Percentiles rank a stretch among this genome's conserved stretches.
phyloP scores from a whole-genome alignment of 139 green algal species.

The Chlorella sp. region DNA sequence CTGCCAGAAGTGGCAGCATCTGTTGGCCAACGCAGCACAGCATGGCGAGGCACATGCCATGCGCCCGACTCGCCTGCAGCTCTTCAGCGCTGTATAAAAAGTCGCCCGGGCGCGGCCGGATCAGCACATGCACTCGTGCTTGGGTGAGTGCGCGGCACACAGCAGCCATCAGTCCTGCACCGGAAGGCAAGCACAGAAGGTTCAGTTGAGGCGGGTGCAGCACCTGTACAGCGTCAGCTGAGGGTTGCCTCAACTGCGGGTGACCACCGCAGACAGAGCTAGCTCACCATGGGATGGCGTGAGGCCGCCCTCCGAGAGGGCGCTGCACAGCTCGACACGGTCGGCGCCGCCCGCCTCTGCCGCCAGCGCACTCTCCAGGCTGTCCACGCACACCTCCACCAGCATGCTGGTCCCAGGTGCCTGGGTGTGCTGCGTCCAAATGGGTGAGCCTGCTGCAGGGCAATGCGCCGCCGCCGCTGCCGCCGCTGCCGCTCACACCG shows the following conservation, averaged over 20 bases:
- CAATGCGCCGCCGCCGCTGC: neutral
- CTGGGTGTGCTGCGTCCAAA: too few relatives aligned
- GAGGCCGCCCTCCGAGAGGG: slow-evolving; percentile 21
- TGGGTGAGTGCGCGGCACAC: slow-evolving; percentile 1
- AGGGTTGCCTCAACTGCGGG: too few relatives aligned
- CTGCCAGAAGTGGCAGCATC: too few relatives aligned
- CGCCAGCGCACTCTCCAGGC: slow-evolving; percentile 15
- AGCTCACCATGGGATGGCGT: slow-evolving; percentile 35
- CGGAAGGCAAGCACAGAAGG: neutral
- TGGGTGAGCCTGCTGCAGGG: too few relatives aligned
- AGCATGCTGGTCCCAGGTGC: neutral
- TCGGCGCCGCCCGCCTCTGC: slow-evolving; percentile 23
- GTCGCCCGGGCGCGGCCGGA: slow-evolving; percentile 38
- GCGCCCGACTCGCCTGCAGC: neutral
- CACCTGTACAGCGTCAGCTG: too few relatives aligned
- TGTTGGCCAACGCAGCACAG: too few relatives aligned
- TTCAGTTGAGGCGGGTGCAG: too few relatives aligned
- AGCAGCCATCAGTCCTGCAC: neutral
- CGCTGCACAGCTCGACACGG: slow-evolving; percentile 41
- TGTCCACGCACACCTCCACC: slow-evolving; percentile 48
- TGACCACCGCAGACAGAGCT: too few relatives aligned
- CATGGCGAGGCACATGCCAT: too few relatives aligned
- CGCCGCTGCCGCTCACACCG: neutral
- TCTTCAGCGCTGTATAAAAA: slow-evolving; percentile 39
- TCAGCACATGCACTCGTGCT: slow-evolving; percentile 24